phyloP scores from a whole-genome alignment of 2,329 filamentous ascomycete genomes.

The Talaromyces funiculosus region DNA sequence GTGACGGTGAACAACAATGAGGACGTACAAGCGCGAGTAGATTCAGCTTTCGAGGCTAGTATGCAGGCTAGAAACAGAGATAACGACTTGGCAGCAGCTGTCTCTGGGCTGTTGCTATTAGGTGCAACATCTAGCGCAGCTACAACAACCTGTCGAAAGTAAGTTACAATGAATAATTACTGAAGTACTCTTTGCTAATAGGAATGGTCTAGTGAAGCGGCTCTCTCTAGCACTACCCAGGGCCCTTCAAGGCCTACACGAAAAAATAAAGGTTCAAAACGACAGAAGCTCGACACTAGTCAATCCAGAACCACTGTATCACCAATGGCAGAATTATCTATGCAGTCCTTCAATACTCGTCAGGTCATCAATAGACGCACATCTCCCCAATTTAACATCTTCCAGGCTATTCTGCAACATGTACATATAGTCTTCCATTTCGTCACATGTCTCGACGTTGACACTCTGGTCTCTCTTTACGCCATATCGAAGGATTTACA shows the following conservation, averaged over 20 bases:
- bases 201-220: background rate
- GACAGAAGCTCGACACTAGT: background rate
- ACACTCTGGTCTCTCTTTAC: constrained; percentile 60
- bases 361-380: background rate
- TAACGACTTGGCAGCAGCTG: background rate
- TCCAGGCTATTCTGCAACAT: constrained; percentile 15
- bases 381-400: constrained; percentile 10
- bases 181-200: background rate
- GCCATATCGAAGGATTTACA: constrained; percentile 60
- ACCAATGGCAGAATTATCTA: background rate
- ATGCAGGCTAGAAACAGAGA: background rate
- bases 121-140: background rate
- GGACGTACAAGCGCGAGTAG: background rate
- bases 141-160: background rate
- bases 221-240: background rate
- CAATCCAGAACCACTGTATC: background rate
- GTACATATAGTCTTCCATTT: constrained; percentile 53
- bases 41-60: background rate
- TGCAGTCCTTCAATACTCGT: background rate
- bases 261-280: background rate
- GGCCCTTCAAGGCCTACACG: background rate
- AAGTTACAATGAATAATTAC: background rate
- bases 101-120: background rate
- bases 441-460: constrained; percentile 48
- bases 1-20: background rate